Evolutionary conservation across 2,329 filamentous ascomycete species (phyloP), one percentile per base, ranked within the genome.

Genomic region (Macrophomina tecta): DNA sequence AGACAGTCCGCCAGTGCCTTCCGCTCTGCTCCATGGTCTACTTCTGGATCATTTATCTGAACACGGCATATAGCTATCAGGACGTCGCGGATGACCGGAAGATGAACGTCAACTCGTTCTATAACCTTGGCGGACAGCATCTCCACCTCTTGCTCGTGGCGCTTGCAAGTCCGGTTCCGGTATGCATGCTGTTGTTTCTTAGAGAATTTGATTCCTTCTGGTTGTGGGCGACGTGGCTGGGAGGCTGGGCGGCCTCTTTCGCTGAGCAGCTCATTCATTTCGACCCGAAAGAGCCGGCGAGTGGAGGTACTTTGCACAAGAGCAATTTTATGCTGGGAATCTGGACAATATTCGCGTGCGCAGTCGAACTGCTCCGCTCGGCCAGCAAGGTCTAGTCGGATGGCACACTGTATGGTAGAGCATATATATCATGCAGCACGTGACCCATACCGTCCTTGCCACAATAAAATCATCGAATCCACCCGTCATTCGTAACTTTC

Each of bases 61-160:
- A 51, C n/a, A 51, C 48, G 5, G 48, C 48, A 51, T 51, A 51
- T 14, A 51, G 48, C 48, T 51, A 51, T 14, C 48, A 51, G 48
- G 48, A 51, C 23, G 48, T 51, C 5, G 48, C 11, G n/a, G 48
- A 51, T 30, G 48, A 51, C 18, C n/a, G 48, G 18, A 51, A 51
- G 48, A 28, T 51, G 48, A 51, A 51, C n/a, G 48, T 51, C 11
- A 51, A 51, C 30, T 51, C 48, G 48, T 51, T 30, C 28, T 51
- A 51, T 23, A 51, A 51, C 14, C 7, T 51, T 28, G 48, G 7
- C 8, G 48, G 48, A 51, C 48, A 28, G 14, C 18, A 51, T 23
- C 28, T 51, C 48, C 48, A 51, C 48, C 28, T 28, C 28, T 8
- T 51, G 7, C 28, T 51, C 8, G 18, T 51, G 11, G 48, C 23